Base-by-base conservation (phyloP, 78 protist species). In the Dictyostelium capitatum region DNA sequence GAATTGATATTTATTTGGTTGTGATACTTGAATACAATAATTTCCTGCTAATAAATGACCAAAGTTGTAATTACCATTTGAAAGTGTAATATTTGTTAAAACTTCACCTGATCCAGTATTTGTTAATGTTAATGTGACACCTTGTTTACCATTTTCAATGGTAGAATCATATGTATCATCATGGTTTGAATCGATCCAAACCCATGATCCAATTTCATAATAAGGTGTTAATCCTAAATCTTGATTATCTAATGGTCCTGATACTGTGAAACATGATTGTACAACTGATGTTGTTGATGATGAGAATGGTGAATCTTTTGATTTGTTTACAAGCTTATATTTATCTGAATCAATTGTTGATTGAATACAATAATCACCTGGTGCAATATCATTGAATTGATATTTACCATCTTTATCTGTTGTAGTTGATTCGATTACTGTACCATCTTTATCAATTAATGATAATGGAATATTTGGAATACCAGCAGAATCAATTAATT, bases 281-380 rank as follows among this genome's bases (percentile, higher is more conserved):
- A 30, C 25, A 2, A 11, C 17, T 28, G 48, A 28, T 1, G 5
- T 20, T 46, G 5, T 9, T 46, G 41, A 25, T 37, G 77, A 7
- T 2, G 77, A 14, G 47, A 69, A 69, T 30, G 77, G 77, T 37
- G 77, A 69, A 30, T 72, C 79, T 20, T 1, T 4, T 46, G 79
- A 72, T 37, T 9, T 46, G 20, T 72, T 72, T 1, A 72, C 79
- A 14, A 56, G 30, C 19, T 46, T 37, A 10, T 46, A 72, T 17
- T 20, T 19, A 10, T 74, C 83, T 37, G 37, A 6, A 54, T 65
- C 69, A 43, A 43, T 30, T 28, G 14, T 25, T 28, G 50, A 14
- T 37, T 62, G 14, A 11, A 79, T 43, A 43, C 59, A 59, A 41
- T 79, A 79, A 17, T 59, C 32, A 23, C 84, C 84, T 79, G 84